phyloP scores from a whole-genome alignment of 768 basidiomycete genomes.

The Tulasnella sp. region DNA sequence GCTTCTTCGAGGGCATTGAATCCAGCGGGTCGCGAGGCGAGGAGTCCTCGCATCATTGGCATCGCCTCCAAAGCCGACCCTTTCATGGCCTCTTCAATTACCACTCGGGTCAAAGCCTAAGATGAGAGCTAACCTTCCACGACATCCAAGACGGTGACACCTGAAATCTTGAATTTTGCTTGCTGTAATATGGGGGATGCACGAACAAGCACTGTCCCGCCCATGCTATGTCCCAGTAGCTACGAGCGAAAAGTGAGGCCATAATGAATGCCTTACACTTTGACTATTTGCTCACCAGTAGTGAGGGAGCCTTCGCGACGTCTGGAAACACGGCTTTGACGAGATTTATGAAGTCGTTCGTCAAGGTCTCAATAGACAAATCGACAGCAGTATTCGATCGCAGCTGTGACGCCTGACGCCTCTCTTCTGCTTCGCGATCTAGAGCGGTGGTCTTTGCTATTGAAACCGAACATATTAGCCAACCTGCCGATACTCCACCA shows the following conservation, averaged over 20 bases:
- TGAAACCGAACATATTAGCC: not conserved
- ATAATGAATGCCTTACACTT: not conserved
- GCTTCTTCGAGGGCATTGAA: constrained; percentile 79
- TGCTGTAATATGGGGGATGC: constrained; percentile 57
- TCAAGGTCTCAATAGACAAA: constrained; percentile 62
- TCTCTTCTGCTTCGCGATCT: constrained; percentile 29
- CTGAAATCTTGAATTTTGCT: constrained; percentile 57
- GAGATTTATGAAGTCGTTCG: constrained; percentile 62
- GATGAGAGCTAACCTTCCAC: constrained; percentile 63
- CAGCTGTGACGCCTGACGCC: constrained; percentile 20
- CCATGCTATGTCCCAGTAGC: constrained; percentile 95
- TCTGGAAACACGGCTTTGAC: constrained; percentile 61
- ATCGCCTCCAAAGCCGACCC: constrained; percentile 90
- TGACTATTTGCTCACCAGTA: constrained; percentile 45
- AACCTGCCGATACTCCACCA: not conserved
- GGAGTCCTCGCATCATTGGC: constrained; percentile 80
- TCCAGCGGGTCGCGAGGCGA: constrained; percentile 75
- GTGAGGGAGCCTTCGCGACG: constrained; percentile 48
- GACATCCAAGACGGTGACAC: constrained; percentile 75
- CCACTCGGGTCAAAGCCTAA: not conserved
- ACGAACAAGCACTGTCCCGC: constrained; percentile 77
- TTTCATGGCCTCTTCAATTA: constrained; percentile 24
- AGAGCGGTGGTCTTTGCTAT: constrained; percentile 60
- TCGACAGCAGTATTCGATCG: constrained; percentile 31
- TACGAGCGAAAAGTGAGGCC: constrained; percentile 23